Evolutionary conservation across 148 eudicot species (phyloP).

Genomic region (Nepenthes gracilis): DNA sequence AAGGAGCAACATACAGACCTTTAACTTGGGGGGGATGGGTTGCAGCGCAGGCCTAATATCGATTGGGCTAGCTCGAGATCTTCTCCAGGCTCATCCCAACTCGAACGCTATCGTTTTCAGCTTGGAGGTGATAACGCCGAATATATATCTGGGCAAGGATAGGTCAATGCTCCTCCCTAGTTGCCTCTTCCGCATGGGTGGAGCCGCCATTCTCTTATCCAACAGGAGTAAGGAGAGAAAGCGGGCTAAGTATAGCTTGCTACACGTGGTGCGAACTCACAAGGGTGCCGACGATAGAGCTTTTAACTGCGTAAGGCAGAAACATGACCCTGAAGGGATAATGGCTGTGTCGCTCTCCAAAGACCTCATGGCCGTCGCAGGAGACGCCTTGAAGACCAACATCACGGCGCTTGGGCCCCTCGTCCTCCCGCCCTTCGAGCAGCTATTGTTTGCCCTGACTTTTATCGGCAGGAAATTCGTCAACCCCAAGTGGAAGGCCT

Average conservation of each 20-base stretch:
- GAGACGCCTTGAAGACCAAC: too few relatives aligned
- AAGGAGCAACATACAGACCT: constrained; percentile 21
- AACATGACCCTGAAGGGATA: constrained; percentile 24
- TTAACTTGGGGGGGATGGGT: constrained; percentile 45
- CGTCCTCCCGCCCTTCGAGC: constrained; percentile 37
- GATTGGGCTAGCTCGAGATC: constrained; percentile 18
- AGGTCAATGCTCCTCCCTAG: constrained; percentile 48
- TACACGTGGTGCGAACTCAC: constrained; percentile 42
- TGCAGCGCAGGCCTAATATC: constrained; percentile 44
- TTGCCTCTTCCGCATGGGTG: constrained; percentile 10
- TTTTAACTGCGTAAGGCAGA: constrained; percentile 25
- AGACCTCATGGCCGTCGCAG: neutral
- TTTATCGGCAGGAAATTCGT: constrained; percentile 21
- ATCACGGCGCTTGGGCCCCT: constrained; percentile 20
- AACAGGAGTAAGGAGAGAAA: constrained; percentile 17
- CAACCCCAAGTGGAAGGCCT: constrained; percentile 18
- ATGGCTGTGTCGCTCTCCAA: constrained; percentile 26
- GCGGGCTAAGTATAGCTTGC: constrained; percentile 31
- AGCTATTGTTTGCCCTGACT: constrained; percentile 21
- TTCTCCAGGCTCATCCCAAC: constrained; percentile 9
- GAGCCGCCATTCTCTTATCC: neutral
- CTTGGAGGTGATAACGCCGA: constrained; percentile 38
- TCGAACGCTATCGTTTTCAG: constrained; percentile 35
- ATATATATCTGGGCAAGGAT: constrained; percentile 31
- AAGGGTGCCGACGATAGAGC: constrained; percentile 34